Percentiles rank a stretch among this genome's conserved stretches.
Conservation (phyloP, 2,329 filamentous ascomycete genomes). For the Nothophoma quercina region DNA sequence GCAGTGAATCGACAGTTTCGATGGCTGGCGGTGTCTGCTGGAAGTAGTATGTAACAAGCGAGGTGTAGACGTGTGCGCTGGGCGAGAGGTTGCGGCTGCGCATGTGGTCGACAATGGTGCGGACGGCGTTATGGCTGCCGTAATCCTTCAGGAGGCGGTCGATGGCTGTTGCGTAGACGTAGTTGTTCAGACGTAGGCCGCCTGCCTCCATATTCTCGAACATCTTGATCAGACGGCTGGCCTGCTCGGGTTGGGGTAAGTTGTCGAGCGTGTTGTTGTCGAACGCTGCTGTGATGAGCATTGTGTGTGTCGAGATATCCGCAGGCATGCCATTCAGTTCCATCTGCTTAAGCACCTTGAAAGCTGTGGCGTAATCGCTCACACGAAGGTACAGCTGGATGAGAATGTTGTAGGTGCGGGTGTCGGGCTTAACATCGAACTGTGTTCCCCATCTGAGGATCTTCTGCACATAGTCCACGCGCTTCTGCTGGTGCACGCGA, state of each 20-base stretch:
- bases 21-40: constrained; percentile 65
- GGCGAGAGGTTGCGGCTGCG: constrained; percentile 59
- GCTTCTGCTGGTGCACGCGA: constrained; percentile 50
- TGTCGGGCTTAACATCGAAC: constrained; percentile 57
- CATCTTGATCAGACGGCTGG: constrained; percentile 59
- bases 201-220: constrained; percentile 63
- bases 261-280: constrained; percentile 57
- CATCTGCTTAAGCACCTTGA: constrained; percentile 67
- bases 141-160: constrained; percentile 65
- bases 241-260: constrained; percentile 59
- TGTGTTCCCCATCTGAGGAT: constrained; percentile 53
- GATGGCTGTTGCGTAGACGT: constrained; percentile 75
- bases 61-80: constrained; percentile 75
- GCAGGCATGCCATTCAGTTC: constrained; percentile 61
- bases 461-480: constrained; percentile 43
- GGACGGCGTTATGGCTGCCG: constrained; percentile 60
- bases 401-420: constrained; percentile 71
- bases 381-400: constrained; percentile 66
- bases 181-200: constrained; percentile 66
- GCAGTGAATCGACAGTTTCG: constrained; percentile 65
- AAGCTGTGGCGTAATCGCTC: constrained; percentile 58
- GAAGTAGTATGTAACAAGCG: constrained; percentile 74
- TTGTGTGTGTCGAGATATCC: constrained; percentile 75
- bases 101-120: constrained; percentile 71
- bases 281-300: constrained; percentile 69